Conservation (phyloP, 1,284 basidiomycete species). For the Moesziomyces sp. region DNA sequence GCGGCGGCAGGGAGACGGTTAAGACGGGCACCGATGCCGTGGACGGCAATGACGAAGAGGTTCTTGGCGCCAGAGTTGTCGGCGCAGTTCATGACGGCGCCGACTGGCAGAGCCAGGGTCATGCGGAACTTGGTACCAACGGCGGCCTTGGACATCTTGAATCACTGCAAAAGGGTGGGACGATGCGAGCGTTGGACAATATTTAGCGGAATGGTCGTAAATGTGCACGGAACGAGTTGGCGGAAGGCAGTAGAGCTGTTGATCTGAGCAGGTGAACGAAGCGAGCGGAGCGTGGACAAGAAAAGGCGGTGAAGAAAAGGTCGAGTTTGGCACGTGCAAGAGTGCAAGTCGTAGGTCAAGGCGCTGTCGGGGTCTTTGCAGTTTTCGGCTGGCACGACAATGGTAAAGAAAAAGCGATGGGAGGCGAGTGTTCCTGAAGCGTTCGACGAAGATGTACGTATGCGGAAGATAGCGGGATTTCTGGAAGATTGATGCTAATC, state of each 20-base stretch:
- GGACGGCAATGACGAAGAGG: slow-evolving; percentile 88
- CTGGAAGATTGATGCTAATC: too few relatives aligned
- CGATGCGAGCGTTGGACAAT: background rate
- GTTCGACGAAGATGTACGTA: too few relatives aligned
- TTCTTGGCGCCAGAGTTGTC: slow-evolving; percentile 99
- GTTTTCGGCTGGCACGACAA: too few relatives aligned
- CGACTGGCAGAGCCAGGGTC: slow-evolving; percentile 81
- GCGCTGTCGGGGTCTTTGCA: too few relatives aligned
- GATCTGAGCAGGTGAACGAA: slow-evolving; percentile 1
- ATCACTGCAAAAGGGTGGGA: slow-evolving; percentile 24
- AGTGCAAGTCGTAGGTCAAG: too few relatives aligned
- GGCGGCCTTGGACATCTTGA: slow-evolving; percentile 67
- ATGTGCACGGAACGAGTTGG: background rate
- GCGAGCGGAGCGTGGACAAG: background rate
- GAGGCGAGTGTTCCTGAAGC: too few relatives aligned
- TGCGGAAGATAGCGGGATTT: too few relatives aligned
- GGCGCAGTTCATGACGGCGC: slow-evolving; percentile 98
- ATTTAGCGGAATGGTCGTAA: slow-evolving; percentile 20
- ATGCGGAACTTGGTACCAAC: slow-evolving; percentile 97
- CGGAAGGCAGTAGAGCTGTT: slow-evolving; percentile 9
- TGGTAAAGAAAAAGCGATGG: too few relatives aligned
- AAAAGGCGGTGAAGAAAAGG: too few relatives aligned
- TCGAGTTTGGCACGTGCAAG: too few relatives aligned
- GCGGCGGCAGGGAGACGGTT: slow-evolving; percentile 98
- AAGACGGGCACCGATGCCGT: slow-evolving; percentile 92